A percentile compares a stretch with the other conserved stretches of the same genome.
Conservation (phyloP, 352 stramenopile genomes). For the Phytophthora macrochlamydospora region DNA sequence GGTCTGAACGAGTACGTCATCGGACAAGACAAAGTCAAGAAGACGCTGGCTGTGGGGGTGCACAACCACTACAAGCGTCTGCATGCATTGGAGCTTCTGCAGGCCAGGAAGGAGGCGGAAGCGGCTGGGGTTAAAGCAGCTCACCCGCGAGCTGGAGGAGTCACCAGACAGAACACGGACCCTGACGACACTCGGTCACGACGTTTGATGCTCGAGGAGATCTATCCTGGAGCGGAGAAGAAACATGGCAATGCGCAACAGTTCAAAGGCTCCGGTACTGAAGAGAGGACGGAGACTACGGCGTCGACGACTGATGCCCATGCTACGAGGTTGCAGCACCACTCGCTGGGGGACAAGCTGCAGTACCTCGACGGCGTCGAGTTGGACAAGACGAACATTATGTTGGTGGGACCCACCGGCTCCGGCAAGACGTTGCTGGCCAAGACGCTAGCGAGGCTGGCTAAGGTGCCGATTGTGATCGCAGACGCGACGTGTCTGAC, state of each 20-base stretch:
- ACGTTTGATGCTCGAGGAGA: slow-evolving; percentile 67
- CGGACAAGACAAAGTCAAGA: slow-evolving; percentile 97
- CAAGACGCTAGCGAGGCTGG: slow-evolving; percentile 95
- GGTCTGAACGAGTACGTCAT: slow-evolving; percentile 97
- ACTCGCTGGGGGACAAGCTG: slow-evolving; percentile 56
- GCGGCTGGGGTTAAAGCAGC: slow-evolving; percentile 25
- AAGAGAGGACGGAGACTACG: slow-evolving; percentile 12
- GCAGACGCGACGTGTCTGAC: slow-evolving; percentile 97
- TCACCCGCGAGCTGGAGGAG: slow-evolving; percentile 26
- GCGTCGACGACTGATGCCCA: slow-evolving; percentile 1
- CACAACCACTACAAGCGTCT: slow-evolving; percentile 99
- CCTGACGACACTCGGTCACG: slow-evolving; percentile 38
- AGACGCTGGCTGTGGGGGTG: slow-evolving; percentile 94
- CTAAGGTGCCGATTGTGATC: slow-evolving; percentile 98
- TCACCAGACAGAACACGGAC: slow-evolving; percentile 41
- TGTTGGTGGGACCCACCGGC: slow-evolving; percentile 95
- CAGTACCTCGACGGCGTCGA: slow-evolving; percentile 89
- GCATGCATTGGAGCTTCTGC: slow-evolving; percentile 63
- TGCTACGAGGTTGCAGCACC: slow-evolving; percentile 24
- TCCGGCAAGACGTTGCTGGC: slow-evolving; percentile 97
- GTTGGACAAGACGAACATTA: slow-evolving; percentile 98
- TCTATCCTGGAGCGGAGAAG: slow-evolving; percentile 54
- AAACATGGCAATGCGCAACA: slow-evolving; percentile 14
- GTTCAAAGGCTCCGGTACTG: slow-evolving; percentile 13
- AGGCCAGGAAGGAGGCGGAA: slow-evolving; percentile 49